A percentile compares a stretch with the other conserved stretches of the same genome.
Conservation (phyloP, 345 rosid genomes). For the Garcia nutans region DNA sequence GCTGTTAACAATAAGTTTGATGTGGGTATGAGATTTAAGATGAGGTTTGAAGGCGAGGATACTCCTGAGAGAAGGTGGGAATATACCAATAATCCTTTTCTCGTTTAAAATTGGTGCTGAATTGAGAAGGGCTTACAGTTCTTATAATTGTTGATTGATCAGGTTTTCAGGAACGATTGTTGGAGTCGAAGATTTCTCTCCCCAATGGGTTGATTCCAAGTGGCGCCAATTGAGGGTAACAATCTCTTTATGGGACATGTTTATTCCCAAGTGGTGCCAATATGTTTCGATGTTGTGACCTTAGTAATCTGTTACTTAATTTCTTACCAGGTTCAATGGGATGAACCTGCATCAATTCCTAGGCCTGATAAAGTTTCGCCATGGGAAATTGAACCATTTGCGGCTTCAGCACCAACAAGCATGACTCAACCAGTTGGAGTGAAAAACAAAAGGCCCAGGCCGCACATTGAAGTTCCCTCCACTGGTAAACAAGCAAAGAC, state of each 20-base stretch:
- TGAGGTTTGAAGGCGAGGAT: conserved; percentile 91
- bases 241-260: background rate
- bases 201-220: conserved; percentile 70
- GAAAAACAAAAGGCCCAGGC: conserved; percentile 81
- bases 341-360: conserved; percentile 74
- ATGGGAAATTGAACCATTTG: conserved; percentile 87
- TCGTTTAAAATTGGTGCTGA: background rate
- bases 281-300: conserved; percentile 34
- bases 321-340: conserved; percentile 80
- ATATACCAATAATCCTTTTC: background rate
- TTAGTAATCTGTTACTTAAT: background rate
- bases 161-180: conserved; percentile 91
- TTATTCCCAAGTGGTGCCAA: conserved; percentile 87
- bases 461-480: conserved; percentile 43
- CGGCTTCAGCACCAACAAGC: conserved; percentile 41
- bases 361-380: conserved; percentile 92
- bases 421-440: conserved; percentile 38
- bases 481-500: conserved; percentile 31
- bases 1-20: conserved; percentile 60
- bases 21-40: conserved; percentile 85
- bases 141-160: conserved; percentile 17
- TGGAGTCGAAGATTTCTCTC: conserved; percentile 78
- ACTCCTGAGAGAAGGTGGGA: conserved; percentile 85
- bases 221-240: conserved; percentile 88
- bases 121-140: background rate